Conservation (phyloP, 2,329 filamentous ascomycete genomes). For the Phoma sp. region DNA sequence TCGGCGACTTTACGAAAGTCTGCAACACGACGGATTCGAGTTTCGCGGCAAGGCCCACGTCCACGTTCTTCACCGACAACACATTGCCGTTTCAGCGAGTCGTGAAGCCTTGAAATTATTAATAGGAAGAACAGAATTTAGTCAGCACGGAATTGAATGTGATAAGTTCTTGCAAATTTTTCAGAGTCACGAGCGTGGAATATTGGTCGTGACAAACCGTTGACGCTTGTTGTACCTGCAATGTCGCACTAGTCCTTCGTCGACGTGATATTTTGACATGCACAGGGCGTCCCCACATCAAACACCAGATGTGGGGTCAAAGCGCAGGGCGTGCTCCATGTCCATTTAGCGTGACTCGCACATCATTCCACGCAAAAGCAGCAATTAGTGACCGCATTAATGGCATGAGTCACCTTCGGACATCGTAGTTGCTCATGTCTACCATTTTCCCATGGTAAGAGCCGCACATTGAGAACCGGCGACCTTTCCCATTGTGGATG, state of each 20-base stretch:
- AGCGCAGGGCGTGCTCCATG: constrained; percentile 6
- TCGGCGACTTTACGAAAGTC: constrained; percentile 59
- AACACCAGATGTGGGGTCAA: neutral
- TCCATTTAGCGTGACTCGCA: neutral
- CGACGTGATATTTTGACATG: too few relatives aligned
- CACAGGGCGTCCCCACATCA: too few relatives aligned
- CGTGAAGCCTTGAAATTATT: constrained; percentile 28
- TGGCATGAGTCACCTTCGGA: neutral
- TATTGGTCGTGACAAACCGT: too few relatives aligned
- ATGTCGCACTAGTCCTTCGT: too few relatives aligned
- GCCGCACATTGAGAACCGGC: neutral
- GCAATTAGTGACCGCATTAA: neutral
- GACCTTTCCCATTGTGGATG: neutral
- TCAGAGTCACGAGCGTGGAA: too few relatives aligned
- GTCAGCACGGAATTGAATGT: neutral
- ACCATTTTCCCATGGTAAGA: neutral
- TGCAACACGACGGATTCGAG: constrained; percentile 45
- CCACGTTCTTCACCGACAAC: constrained; percentile 38
- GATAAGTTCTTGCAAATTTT: neutral
- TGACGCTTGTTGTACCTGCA: too few relatives aligned
- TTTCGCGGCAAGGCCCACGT: constrained; percentile 23
- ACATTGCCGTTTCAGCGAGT: constrained; percentile 30
- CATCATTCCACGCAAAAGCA: neutral
- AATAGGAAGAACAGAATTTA: neutral
- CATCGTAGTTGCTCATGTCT: neutral